Evolutionary conservation across 2,329 filamentous ascomycete species (phyloP), one percentile per base, ranked within the genome.

Genomic region (Penicillium sp.): DNA sequence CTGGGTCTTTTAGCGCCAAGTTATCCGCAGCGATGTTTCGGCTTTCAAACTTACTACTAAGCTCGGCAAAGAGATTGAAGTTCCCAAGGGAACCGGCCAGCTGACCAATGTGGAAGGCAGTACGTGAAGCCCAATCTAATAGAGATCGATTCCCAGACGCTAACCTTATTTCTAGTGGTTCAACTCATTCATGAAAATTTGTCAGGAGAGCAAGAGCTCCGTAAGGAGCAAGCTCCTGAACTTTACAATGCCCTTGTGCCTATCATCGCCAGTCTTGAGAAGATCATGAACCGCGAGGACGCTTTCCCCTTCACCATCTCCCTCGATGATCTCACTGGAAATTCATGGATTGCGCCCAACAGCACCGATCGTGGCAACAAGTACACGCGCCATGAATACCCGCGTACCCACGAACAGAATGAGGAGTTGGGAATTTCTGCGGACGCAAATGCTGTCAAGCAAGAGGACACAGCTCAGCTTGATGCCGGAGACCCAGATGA

Each of bases 291-390:
- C 2, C 89, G 91, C 47, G 81, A 87, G 28, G 82, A 87, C 26
- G 82, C 82, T 7, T 92, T 96, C 70, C 94, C 94, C 25, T 97
- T 99, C 82, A 88, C 90, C 48, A 77, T 99, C 46, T 88, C 85
- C 38, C 80, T 97, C 45, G 91, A 99, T 71, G 94, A 99, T 71
- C 89, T 90, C 3, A 89, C 92, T 0, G 94, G 94, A 52, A 99
- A 99, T 80, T 96, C 91, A 2, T 97, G 92, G 82, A 96, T 99
- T 67, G 88, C 95, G 45, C 94, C 94, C 14, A 88, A 91, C 61
- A 84, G 90, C 59, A 67, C 75, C 28, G 83, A 87, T 59, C 87
- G 86, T 60, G 88, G 90, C n/a, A 89, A 89, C 64, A 97, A 97
- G 76, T 97, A 92, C 85, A 85, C 86, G 62, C 91, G 93, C 73